Base-by-base conservation (phyloP, 2,329 filamentous ascomycete genomes). In the Aspergillus quadrilineatus region DNA sequence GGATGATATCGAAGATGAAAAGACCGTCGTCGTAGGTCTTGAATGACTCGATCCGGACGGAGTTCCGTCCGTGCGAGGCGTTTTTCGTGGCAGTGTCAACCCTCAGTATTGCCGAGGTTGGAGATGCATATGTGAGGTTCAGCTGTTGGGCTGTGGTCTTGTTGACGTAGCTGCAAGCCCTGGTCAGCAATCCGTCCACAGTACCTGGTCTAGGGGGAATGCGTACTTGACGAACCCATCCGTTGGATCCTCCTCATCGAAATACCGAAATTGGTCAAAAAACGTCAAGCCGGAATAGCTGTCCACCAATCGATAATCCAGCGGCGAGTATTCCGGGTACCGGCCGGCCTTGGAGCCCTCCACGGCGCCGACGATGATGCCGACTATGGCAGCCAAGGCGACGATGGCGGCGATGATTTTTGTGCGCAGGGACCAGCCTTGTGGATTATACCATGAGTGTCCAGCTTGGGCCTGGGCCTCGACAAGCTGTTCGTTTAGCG, bases 1-100 rank as follows among this genome's bases (percentile, higher is more conserved):
- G 85, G 58, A 80, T 77, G 61, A 88, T 77, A 65, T 88, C 85
- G 64, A 88, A 88, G 64, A 88, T 75, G 72, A 88, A 88, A n/a
- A 88, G 80, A 0, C 85, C 86, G n/a, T 68, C 72, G 64, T 84
- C 71, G 70, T 87, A 88, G 44, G 80, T 80, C 44, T 70, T 75
- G 65, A 83, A 85, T 36, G 85, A 88, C 58, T 83, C 79, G 55
- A 88, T 74, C 12, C 85, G 84, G 12, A 88, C 84, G 0, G 84
- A 87, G 71, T 83, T 83, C 22, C 85, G 84, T 48, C 85, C 85
- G 0, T 79, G 83, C 2, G 79, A 79, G 15, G 84, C 80, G 60
- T 85, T 80, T 7, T 78, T 78, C 14, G 85, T 82, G 1, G 77
- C 79, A 9, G 83, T 85, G 67, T 89, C 86, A 49, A 89, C 86